phyloP scores from a whole-genome alignment of 2,329 filamentous ascomycete species.

The Monilinia fructicola region DNA sequence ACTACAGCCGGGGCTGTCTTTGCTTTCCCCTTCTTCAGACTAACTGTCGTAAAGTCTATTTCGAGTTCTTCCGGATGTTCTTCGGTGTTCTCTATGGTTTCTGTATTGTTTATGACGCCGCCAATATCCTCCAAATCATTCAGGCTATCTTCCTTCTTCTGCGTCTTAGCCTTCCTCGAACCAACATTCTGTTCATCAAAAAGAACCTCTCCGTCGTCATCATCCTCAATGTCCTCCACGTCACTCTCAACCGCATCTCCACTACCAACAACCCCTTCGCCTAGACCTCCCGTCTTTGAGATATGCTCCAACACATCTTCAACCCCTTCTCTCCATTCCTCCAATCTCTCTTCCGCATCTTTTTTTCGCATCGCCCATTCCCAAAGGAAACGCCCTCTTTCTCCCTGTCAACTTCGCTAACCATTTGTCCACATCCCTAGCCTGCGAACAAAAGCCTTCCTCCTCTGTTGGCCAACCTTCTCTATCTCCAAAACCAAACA shows the following conservation, averaged over 20 bases:
- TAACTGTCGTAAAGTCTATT: constrained; percentile 82
- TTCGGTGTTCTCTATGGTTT: constrained; percentile 29
- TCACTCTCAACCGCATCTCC: constrained; percentile 85
- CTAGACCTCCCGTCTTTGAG: constrained; percentile 58
- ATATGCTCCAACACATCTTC: constrained; percentile 66
- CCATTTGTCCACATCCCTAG: constrained; percentile 88
- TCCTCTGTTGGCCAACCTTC: constrained; percentile 90
- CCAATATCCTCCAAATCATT: constrained; percentile 86
- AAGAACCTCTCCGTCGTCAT: constrained; percentile 51
- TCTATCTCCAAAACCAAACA: constrained; percentile 90
- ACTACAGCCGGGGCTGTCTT: constrained; percentile 46
- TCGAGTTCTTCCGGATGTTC: constrained; percentile 55
- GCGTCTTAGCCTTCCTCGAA: constrained; percentile 42
- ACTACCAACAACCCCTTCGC: constrained; percentile 71
- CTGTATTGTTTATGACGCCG: constrained; percentile 56
- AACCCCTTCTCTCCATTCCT: constrained; percentile 77
- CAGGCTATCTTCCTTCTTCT: constrained; percentile 53
- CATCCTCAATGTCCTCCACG: constrained; percentile 64
- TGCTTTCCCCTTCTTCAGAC: constrained; percentile 48
- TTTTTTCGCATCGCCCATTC: constrained; percentile 80
- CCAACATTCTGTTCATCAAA: constrained; percentile 50
- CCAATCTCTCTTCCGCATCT: constrained; percentile 65
- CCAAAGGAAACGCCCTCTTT: constrained; percentile 85
- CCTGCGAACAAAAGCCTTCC: constrained; percentile 91
- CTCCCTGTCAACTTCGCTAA: constrained; percentile 90